phyloP scores from a whole-genome alignment of 1,139 yeast species.

The Hansenula sp. region DNA sequence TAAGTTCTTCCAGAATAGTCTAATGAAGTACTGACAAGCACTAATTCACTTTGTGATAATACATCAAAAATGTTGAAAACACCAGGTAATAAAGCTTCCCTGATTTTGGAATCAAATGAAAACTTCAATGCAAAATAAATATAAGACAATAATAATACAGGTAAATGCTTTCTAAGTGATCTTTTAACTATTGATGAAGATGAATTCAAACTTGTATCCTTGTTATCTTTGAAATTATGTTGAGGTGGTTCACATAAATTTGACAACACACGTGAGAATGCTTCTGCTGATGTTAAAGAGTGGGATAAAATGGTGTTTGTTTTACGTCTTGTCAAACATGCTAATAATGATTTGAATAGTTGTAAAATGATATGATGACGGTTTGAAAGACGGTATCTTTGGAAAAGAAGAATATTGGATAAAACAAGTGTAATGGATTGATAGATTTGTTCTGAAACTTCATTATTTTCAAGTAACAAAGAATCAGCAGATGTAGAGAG shows the following conservation, averaged over 20 bases:
- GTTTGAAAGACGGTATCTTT: conserved; percentile 63
- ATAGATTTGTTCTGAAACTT: conserved; percentile 27
- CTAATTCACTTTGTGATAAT: conserved; percentile 62
- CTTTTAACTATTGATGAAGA: conserved; percentile 51
- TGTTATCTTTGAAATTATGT: conserved; percentile 16
- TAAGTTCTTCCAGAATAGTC: conserved; percentile 69
- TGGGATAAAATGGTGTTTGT: conserved; percentile 15
- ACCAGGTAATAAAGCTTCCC: conserved; percentile 51
- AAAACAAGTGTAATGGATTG: conserved; percentile 37
- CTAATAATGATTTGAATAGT: conserved; percentile 45
- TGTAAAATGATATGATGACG: conserved; percentile 66
- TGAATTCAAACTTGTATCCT: conserved; percentile 44
- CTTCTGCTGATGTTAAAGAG: conserved; percentile 34
- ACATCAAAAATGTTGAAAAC: conserved; percentile 65
- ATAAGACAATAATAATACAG: conserved; percentile 56
- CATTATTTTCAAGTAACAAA: conserved; percentile 2
- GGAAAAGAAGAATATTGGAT: conserved; percentile 57
- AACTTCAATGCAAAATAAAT: conserved; percentile 46
- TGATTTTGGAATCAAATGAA: conserved; percentile 43
- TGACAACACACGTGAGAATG: conserved; percentile 54
- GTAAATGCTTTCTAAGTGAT: conserved; percentile 58
- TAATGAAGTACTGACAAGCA: conserved; percentile 59
- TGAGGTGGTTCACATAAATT: conserved; percentile 70
- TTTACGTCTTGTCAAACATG: conserved; percentile 32
- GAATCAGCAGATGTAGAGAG: conserved; percentile 27